Conservation (phyloP, 352 stramenopile genomes). For the Globisporangium cylindrosporum region DNA sequence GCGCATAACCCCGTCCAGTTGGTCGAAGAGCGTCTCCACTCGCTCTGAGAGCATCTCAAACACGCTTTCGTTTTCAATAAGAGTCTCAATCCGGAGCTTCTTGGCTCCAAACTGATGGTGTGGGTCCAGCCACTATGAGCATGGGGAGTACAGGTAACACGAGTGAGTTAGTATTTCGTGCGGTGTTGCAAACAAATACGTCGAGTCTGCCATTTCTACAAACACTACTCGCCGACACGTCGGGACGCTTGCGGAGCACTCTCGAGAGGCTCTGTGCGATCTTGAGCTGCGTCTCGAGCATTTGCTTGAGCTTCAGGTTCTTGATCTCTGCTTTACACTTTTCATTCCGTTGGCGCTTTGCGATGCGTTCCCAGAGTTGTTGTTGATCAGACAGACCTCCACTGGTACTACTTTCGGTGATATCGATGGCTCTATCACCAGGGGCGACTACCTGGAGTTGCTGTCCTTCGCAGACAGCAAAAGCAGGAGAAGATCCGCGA, state of each 20-base stretch:
- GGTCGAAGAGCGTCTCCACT: background rate
- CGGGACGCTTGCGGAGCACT: slow-evolving; percentile 31
- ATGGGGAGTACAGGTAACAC: background rate
- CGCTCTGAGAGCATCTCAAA: slow-evolving; percentile 3
- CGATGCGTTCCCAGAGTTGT: slow-evolving; percentile 28
- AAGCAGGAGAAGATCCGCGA: too few species aligned
- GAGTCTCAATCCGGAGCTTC: background rate
- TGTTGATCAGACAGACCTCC: too few species aligned
- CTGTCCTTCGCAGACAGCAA: too few species aligned
- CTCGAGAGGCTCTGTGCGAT: slow-evolving; percentile 45
- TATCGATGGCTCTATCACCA: too few species aligned
- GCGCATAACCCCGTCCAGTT: background rate
- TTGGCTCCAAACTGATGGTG: background rate
- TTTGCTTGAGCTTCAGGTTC: slow-evolving; percentile 24
- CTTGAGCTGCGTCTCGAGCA: slow-evolving; percentile 43
- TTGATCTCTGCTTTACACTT: slow-evolving; percentile 13
- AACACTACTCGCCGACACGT: background rate
- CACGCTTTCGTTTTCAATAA: background rate
- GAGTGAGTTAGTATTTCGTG: too few species aligned
- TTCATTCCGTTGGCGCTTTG: slow-evolving; percentile 18
- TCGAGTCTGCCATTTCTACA: too few species aligned
- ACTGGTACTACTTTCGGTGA: too few species aligned
- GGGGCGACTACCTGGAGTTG: too few species aligned
- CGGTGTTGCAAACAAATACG: too few species aligned
- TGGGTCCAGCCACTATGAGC: background rate